Base-by-base conservation (phyloP, 768 basidiomycete genomes). In the Panaeolus cyanescens region DNA sequence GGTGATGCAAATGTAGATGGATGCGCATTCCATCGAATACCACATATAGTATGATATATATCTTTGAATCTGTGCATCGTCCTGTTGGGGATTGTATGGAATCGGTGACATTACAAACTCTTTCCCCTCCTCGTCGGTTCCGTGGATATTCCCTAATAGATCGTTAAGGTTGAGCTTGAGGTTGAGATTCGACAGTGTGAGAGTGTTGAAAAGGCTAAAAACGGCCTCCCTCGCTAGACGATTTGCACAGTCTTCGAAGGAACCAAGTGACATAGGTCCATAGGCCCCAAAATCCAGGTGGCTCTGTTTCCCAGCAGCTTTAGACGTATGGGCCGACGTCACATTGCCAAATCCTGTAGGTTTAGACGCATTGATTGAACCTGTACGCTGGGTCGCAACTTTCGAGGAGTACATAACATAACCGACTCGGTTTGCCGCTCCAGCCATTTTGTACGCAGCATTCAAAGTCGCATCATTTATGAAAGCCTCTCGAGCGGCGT, bases 301-400 rank as follows among this genome's bases (percentile, higher is more conserved):
- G 6, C 28, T 1, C 0, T 3, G 19, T 7, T 56, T 56, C 9
- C 39, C 22, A 4, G 34, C 19, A n/a, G n/a, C n/a, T n/a, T n/a
- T n/a, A n/a, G n/a, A n/a, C n/a, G n/a, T n/a, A n/a, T 55, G n/a
- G 7, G 5, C 15, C 12, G 13, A 25, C 2, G 31, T 17, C 20
- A 34, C 37, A 12, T 60, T 60, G 1, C 59, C 59, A 60, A 60
- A 60, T 3, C 33, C 25, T 8, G 15, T 25, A 15, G n/a, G 53
- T 37, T 50, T 32, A 4, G 3, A n/a, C 1, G 7, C 33, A 13
- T 56, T 56, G 4, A 56, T 1, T 2, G 55, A 56, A 12, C 55
- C 55, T 3, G 6, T 4, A 22, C 55, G 30, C 2, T 56, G 4
- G 3, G 12, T 5, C 12, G 56, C 34, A 7, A 57, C 34, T 13